Base-by-base conservation (phyloP, 306 rosid genomes). In the Sophora flavescens region DNA sequence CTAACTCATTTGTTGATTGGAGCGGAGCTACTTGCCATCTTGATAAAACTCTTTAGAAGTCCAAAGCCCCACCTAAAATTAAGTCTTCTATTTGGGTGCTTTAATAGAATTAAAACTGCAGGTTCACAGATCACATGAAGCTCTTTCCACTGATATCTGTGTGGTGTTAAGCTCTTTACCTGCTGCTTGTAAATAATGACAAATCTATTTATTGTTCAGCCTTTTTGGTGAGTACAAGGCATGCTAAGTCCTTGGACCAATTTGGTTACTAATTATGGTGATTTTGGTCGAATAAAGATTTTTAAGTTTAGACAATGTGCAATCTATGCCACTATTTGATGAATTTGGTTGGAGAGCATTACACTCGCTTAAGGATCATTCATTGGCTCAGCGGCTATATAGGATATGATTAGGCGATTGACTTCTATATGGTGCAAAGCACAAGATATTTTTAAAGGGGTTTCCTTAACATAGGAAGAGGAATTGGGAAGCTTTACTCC, bases 401-500 rank as follows among this genome's bases (percentile, higher is more conserved):
- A 48, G 58, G 57, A 72, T 57, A 30, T 58, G 68, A 72, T 16
- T 74, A 74, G 2, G 52, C 6, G 8, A 75, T 1, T 36, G 50
- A 63, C 63, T 48, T 51, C 18, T 42, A 42, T 6, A 42, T 42
- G 70, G 71, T 65, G 6, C 14, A 54, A 67, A 65, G 35, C 47
- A 54, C 26, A 30, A 10, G 13, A 39, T 63, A 16, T 13, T 51
- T 52, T 22, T 42, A 75, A 62, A 17, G 38, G 53, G 52, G 28
- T 52, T 75, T 22, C 63, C 17, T 52, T 36, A 63, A n/a, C 60
- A 75, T 63, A 64, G 53, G 73, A 44, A 22, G 41, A 59, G 69
- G 73, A 30, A 32, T 42, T 39, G 71, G 30, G 35, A 33, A 22
- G 47, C 36, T 69, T 70, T 78, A 17, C 63, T 58, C 63, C 12